Evolutionary conservation across 345 rosid genomes (phyloP), one percentile per base, ranked within the genome.

Genomic region (Aquilaria sinensis): DNA sequence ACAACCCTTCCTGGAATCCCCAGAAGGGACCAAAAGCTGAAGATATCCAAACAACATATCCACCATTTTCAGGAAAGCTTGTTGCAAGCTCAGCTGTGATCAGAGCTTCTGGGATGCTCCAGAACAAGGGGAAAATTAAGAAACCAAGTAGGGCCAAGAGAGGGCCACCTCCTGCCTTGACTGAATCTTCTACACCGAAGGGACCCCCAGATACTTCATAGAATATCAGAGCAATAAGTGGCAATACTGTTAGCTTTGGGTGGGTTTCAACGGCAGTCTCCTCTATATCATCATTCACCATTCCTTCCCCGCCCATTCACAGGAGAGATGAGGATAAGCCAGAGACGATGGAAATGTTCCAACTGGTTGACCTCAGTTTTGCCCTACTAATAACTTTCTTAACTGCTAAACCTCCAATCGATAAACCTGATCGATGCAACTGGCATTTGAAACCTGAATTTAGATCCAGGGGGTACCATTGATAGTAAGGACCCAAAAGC

Each of bases 181-280:
- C 97, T 7, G 94, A 84, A 63, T 89, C 98, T 72, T 92, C 98
- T 4, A 92, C 78, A 58, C 98, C 98, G 69, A 92, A 92, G 54
- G 98, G 98, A 51, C 98, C 98, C 53, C 98, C 98, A 56, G 93
- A 89, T 11, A 92, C 96, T 62, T 87, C 98, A 72, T 89, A 92
- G 85, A 92, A 92, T 12, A 92, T 92, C 52, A 93, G 77, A 66
- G 96, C 94, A 34, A 93, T 80, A 0, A 93, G 83, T 41, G 98
- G 98, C 69, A 84, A 72, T 2, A 87, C 55, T 12, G 94, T 89
- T 34, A 92, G 73, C 72, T 89, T 89, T 62, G 88, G 96, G 31
- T 57, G 80, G 61, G 79, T 69, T 12, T 60, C 74, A 23, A 60
- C 59, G 55, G 58, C 65, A 57, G 47, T 60, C 58, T 73, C 34